These are phyloP conservation scores for Cladorrhinum samala DNA, from an alignment of 495 filamentous ascomycete species.

Conservation along the genomic window DNA sequence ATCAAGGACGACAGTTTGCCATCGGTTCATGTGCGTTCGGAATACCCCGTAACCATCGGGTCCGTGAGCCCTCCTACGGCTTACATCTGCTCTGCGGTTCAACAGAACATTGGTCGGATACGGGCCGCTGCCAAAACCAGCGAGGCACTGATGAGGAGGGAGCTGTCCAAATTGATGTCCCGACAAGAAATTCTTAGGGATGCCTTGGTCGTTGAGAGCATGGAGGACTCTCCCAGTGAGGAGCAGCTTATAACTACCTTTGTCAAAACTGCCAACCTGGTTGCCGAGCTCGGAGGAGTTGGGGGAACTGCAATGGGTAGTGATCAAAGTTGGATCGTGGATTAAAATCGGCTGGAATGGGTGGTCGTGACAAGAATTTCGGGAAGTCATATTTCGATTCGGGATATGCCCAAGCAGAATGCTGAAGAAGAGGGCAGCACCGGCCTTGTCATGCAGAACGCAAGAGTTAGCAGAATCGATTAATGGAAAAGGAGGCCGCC, in stretches of 20 bases:
- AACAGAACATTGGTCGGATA: background rate
- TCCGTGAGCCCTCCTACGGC: background rate
- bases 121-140: background rate
- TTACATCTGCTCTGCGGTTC: background rate
- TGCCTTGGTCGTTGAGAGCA: background rate
- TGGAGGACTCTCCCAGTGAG: background rate
- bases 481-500: no score
- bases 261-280: background rate
- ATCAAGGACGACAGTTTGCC: background rate
- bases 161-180: background rate
- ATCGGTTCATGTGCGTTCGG: background rate
- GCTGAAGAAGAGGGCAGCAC: no score
- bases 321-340: background rate
- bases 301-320: background rate
- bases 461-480: no score
- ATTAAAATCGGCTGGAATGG: no score
- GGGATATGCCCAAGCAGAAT: no score
- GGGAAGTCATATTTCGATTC: no score
- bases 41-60: background rate
- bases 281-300: background rate
- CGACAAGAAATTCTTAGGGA: background rate
- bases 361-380: no score
- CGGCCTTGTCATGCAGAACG: no score
- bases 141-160: background rate
- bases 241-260: background rate